A percentile compares a stretch with the other conserved stretches of the same genome.
These are phyloP conservation scores for Scheffersomyces coipomensis DNA, from an alignment of 805 yeast species.

Conservation along the genomic window DNA sequence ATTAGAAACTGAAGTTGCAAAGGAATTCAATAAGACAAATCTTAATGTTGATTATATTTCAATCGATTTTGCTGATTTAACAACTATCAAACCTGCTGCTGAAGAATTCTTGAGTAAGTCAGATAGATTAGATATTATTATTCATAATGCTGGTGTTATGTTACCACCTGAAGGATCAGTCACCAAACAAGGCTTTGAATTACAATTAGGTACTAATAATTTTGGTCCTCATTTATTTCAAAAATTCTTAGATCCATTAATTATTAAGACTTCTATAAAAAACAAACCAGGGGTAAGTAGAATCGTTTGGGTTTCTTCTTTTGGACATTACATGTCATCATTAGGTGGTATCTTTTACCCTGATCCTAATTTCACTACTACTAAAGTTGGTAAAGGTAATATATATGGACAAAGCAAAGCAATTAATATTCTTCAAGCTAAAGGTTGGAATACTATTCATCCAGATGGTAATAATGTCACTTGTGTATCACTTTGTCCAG, in stretches of 20 bases:
- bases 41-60: slow-evolving; percentile 7
- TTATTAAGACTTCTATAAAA: slow-evolving; percentile 21
- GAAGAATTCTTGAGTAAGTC: slow-evolving; percentile 14
- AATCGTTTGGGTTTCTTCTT: slow-evolving; percentile 46
- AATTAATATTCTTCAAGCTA: slow-evolving; percentile 32
- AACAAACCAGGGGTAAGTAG: slow-evolving; percentile 16
- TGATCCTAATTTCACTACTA: slow-evolving; percentile 24
- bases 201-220: slow-evolving; percentile 30
- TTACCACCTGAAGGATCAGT: slow-evolving; percentile 17
- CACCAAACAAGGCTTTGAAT: slow-evolving; percentile 36
- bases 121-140: slow-evolving; percentile 17
- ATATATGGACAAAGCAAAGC: slow-evolving; percentile 47
- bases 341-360: slow-evolving; percentile 32
- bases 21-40: slow-evolving; percentile 8
- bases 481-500: slow-evolving; percentile 40
- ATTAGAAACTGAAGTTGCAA: slow-evolving; percentile 19
- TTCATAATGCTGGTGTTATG: slow-evolving; percentile 27
- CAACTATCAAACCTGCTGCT: slow-evolving; percentile 37
- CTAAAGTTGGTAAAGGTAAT: slow-evolving; percentile 9
- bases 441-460: slow-evolving; percentile 30
- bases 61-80: slow-evolving; percentile 39
- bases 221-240: slow-evolving; percentile 9
- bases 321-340: slow-evolving; percentile 29
- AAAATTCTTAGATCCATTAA: slow-evolving; percentile 7
- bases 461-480: slow-evolving; percentile 21